Evolutionary conservation across 495 filamentous ascomycete genomes (phyloP).

Genomic region (Antarctomyces pellizariae): DNA sequence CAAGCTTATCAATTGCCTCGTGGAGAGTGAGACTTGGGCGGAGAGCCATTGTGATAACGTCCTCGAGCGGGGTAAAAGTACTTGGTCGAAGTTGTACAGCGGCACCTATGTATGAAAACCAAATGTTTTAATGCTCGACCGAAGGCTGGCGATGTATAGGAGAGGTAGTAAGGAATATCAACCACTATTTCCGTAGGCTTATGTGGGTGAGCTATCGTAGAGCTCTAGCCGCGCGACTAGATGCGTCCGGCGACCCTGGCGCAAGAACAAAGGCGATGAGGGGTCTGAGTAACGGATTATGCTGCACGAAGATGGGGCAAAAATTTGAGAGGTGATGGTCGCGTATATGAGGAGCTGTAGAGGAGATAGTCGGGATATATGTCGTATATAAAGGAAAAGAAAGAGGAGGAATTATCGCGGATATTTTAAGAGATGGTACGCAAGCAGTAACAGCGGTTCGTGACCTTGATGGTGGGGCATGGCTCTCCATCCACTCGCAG

Average conservation of each 20-base stretch:
- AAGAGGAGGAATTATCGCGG: neutral
- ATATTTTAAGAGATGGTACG: neutral
- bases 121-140: neutral
- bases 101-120: neutral
- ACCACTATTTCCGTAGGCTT: neutral
- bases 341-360: neutral
- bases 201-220: neutral
- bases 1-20: no score
- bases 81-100: no score
- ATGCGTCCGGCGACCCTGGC: neutral
- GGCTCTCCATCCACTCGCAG: neutral
- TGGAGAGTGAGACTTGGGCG: constrained; percentile 10
- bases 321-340: neutral
- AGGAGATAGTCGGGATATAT: constrained; percentile 1
- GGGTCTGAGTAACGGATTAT: neutral
- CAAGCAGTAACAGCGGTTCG: neutral
- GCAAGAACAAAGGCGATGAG: neutral
- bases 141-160: neutral
- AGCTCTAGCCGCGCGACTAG: neutral
- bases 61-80: neutral
- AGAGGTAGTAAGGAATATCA: neutral
- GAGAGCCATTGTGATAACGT: constrained; percentile 8
- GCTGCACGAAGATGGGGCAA: neutral
- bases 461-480: neutral
- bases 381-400: no score